phyloP scores from a whole-genome alignment of 768 basidiomycete genomes.

The Gyrodon lividus region DNA sequence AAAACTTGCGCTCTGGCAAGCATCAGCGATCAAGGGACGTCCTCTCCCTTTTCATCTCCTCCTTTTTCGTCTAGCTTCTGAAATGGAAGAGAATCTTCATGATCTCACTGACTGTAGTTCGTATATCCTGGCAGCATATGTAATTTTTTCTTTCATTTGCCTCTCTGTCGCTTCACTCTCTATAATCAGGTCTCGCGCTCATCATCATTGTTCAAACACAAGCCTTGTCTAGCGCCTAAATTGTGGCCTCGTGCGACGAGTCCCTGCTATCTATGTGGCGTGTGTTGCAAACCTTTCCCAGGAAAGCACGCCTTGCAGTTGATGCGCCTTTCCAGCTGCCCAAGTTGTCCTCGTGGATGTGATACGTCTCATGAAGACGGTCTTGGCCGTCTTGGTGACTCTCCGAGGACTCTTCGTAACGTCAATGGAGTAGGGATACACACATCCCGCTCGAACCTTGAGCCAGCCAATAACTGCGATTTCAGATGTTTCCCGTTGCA shows the following conservation, averaged over 20 bases:
- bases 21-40: conserved; percentile 31
- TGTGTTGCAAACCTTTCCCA: conserved; percentile 10
- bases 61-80: conserved; percentile 27
- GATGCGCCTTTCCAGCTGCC: conserved; percentile 31
- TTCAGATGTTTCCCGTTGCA: conserved; percentile 1
- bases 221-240: conserved; percentile 1
- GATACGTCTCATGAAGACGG: conserved; percentile 8
- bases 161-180: conserved; percentile 14
- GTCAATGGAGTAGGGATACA: conserved; percentile 12
- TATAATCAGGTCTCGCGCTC: not conserved
- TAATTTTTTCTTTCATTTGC: conserved; percentile 12
- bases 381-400: conserved; percentile 11
- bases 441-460: conserved; percentile 3
- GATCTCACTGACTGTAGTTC: conserved; percentile 12
- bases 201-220: conserved; percentile 13
- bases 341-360: conserved; percentile 13
- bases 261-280: conserved; percentile 20
- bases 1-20: conserved; percentile 22
- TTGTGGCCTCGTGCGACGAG: not conserved
- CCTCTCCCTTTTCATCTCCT: conserved; percentile 28
- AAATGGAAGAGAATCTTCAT: conserved; percentile 31
- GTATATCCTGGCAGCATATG: conserved; percentile 11
- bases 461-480: conserved; percentile 5
- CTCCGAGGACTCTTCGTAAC: conserved; percentile 10
- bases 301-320: conserved; percentile 27